Evolutionary conservation across 1,284 basidiomycete genomes (phyloP), one percentile per base, ranked within the genome.

Genomic region (Ustilago cynodontis): DNA sequence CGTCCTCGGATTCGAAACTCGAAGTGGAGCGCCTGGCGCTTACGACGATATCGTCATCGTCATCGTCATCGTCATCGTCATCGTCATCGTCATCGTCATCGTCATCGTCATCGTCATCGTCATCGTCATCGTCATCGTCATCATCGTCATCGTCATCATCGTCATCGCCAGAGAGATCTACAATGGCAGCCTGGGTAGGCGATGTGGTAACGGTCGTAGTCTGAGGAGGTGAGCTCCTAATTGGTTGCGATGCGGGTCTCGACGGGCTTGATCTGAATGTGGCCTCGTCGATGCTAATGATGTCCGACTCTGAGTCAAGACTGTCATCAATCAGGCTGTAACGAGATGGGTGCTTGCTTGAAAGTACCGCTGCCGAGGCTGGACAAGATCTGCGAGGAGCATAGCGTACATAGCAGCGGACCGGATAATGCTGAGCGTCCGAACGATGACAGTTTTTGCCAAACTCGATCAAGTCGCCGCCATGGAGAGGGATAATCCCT

Each of bases 401-500:
- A 8, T 49, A 22, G 5, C 59, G 61, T 0, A 74, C 55, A 18
- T 67, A 75, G 53, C 67, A 66, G 9, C 68, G 45, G 7, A 67
- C 67, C 2, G 72, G 67, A 26, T 61, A n/a, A 29, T 71, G 45
- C 5, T n/a, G 18, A 11, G 4, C 26, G n/a, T 52, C 47, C 3
- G 43, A 24, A 9, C 59, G 63, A 20, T 31, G 22, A 33, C 63
- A 63, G 20, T 20, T 22, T 35, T 55, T 66, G 10, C 72, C 72
- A 24, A 75, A 71, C 37, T 75, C 52, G 47, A 75, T 60, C 22
- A 64, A 8, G 9, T 71, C 67, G 33, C 71, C 71, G 8, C 41
- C 41, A 5, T 14, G 11, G 10, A 74, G 59, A 1, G 24, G 6
- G 2, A 49, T 8, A 24, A 45, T n/a, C 37, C 65, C 63, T 0